Percentiles rank a stretch among this genome's conserved stretches.
These are phyloP conservation scores for Triticum dicoccoides DNA, from an alignment of 176 grass and related monocot species.

Conservation along the genomic window DNA sequence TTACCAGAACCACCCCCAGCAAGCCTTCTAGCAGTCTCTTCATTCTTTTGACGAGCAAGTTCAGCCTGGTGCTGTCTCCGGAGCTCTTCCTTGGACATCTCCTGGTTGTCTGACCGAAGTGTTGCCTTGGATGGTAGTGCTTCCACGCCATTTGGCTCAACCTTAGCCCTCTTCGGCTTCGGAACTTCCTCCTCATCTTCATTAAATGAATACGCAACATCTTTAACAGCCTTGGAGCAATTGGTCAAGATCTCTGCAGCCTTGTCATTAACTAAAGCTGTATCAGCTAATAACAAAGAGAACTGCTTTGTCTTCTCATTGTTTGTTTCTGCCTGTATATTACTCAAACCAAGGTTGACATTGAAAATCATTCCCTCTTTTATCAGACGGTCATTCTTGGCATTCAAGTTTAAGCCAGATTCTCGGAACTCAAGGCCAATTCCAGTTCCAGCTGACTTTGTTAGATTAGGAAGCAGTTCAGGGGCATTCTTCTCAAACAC, in stretches of 20 bases:
- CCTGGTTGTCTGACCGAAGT: slow-evolving; percentile 19
- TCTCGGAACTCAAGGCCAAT: slow-evolving; percentile 93
- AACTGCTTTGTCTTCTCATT: slow-evolving; percentile 83
- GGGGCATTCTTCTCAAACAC: slow-evolving; percentile 75
- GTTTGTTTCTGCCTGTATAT: slow-evolving; percentile 64
- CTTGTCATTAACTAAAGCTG: slow-evolving; percentile 64
- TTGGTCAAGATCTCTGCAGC: slow-evolving; percentile 58
- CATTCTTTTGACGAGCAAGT: slow-evolving; percentile 42
- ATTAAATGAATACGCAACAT: slow-evolving; percentile 57
- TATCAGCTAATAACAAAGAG: slow-evolving; percentile 78
- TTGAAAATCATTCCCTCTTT: slow-evolving; percentile 89
- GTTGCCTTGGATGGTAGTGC: slow-evolving; percentile 16
- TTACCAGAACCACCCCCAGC: slow-evolving; percentile 34
- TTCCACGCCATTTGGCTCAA: not conserved
- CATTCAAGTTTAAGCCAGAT: slow-evolving; percentile 72
- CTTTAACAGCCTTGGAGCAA: slow-evolving; percentile 47
- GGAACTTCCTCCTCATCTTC: slow-evolving; percentile 32
- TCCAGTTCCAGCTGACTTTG: slow-evolving; percentile 85
- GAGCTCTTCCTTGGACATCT: slow-evolving; percentile 53
- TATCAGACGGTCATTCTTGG: slow-evolving; percentile 62
- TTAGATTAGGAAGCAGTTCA: slow-evolving; percentile 65
- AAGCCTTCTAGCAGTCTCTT: slow-evolving; percentile 53
- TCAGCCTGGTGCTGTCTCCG: slow-evolving; percentile 58
- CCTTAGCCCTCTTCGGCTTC: not conserved
- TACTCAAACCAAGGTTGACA: slow-evolving; percentile 85